Evolutionary conservation across 2,329 filamentous ascomycete genomes (phyloP).

Genomic region (Aspergillus nomiae): DNA sequence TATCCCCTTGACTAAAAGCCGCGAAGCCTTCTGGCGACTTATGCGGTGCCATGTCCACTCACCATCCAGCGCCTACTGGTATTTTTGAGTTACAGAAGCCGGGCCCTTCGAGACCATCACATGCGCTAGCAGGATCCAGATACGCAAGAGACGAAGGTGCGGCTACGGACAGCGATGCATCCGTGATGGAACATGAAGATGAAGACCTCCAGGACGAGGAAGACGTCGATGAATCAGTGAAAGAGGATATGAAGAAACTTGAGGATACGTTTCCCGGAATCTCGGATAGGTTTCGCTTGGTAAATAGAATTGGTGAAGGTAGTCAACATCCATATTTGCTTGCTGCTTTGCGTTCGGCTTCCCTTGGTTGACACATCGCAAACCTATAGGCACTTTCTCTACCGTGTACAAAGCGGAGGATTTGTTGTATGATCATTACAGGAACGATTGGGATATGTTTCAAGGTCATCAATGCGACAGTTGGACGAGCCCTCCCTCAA

Average conservation of each 20-base stretch:
- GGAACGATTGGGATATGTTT: constrained; percentile 83
- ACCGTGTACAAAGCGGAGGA: constrained; percentile 99
- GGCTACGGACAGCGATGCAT: constrained; percentile 20
- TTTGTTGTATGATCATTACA: constrained; percentile 76
- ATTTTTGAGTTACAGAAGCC: constrained; percentile 28
- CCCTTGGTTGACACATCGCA: constrained; percentile 10
- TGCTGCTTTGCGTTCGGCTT: neutral
- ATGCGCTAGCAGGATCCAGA: constrained; percentile 14
- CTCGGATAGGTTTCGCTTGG: constrained; percentile 78
- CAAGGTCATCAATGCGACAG: constrained; percentile 63
- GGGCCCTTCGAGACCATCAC: constrained; percentile 17
- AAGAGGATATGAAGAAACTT: constrained; percentile 84
- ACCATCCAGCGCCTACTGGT: constrained; percentile 25
- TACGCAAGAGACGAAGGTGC: constrained; percentile 19
- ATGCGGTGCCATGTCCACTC: constrained; percentile 27
- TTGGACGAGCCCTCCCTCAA: constrained; percentile 70
- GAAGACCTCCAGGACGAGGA: constrained; percentile 32
- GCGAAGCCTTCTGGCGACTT: neutral
- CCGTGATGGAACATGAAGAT: constrained; percentile 13
- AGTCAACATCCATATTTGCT: constrained; percentile 16
- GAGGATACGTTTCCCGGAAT: constrained; percentile 82
- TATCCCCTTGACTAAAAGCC: neutral
- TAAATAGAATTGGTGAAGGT: constrained; percentile 98
- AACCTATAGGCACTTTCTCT: constrained; percentile 81
- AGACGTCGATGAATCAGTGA: constrained; percentile 57